Evolutionary conservation across 192 early-diverging fungal genomes (phyloP), one percentile per base, ranked within the genome.

Genomic region (Lunasporangiospora selenospora): DNA sequence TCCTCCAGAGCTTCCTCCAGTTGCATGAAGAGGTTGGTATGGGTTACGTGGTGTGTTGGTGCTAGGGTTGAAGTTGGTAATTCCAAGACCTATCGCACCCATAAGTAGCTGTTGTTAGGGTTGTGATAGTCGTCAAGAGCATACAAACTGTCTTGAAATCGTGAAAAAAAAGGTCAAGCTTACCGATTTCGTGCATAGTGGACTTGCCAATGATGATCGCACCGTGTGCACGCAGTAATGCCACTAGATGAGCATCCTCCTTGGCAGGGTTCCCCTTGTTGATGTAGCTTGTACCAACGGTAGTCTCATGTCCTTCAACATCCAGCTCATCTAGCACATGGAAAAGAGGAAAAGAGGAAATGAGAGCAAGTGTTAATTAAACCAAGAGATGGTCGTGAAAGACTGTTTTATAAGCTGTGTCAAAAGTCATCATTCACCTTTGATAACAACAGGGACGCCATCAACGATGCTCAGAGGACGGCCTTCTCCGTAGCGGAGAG

Each of bases 181-280:
- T 82, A 45, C 90, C 91, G 19, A 91, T 64, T 58, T 93, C 92
- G 47, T 90, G 83, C 92, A 93, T 93, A 27, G 76, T 79, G 0
- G 89, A 76, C 18, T 89, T 87, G 19, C 89, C 90, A 31, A 87
- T 62, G 54, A 90, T 83, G 50, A 92, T 77, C 0, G 85, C 89
- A 23, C 90, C 90, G 4, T 80, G 73, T 1, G 69, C 66, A 39
- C 81, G 78, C 9, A 92, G 75, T 45, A 77, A 59, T 3, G 75
- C 21, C 1, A 89, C 82, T 9, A 80, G 37, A 16, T 62, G 59
- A 9, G 86, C 85, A 53, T 92, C 89, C 1, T 66, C 31, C 30
- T 40, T 46, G 9, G 84, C 79, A 15, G 70, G 77, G 26, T 67
- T 69, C 7, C 65, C 75, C 54, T 65, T 58, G 60, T 87, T 80